A percentile compares a stretch with the other conserved stretches of the same genome.
Conservation (phyloP, 177 flowering plant species). For the Vitis hybrid region DNA sequence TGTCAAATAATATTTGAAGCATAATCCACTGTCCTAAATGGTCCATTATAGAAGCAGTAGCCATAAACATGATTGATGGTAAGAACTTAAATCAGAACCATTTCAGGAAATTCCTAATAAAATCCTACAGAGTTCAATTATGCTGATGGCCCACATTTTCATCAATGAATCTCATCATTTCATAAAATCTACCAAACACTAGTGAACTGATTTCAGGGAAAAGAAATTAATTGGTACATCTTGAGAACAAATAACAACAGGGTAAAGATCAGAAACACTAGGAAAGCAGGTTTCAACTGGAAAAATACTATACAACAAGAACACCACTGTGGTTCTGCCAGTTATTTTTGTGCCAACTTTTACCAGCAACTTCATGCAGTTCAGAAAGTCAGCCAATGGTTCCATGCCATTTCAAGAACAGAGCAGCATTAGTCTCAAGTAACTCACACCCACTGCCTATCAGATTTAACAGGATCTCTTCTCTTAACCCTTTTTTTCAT, state of each 20-base stretch:
- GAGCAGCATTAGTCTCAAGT: background rate
- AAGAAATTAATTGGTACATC: background rate
- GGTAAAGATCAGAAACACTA: background rate
- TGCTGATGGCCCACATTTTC: too few species aligned
- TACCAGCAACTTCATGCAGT: background rate
- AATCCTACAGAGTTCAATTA: background rate
- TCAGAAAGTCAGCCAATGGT: background rate
- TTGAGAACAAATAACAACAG: background rate
- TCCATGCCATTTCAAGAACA: background rate
- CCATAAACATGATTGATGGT: too few species aligned
- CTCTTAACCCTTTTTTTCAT: conserved; percentile 51
- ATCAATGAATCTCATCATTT: background rate
- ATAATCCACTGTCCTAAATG: too few species aligned
- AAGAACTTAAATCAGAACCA: background rate
- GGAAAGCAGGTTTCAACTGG: background rate
- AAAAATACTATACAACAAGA: background rate
- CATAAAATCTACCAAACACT: background rate
- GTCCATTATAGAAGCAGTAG: too few species aligned
- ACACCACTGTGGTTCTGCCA: background rate
- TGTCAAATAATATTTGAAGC: too few species aligned
- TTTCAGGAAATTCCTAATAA: background rate
- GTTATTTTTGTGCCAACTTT: background rate
- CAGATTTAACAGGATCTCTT: conserved; percentile 22
- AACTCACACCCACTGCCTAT: background rate
- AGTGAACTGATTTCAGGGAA: background rate